Base-by-base conservation (phyloP, 441 rosid genomes). In the Populus tomentosa region DNA sequence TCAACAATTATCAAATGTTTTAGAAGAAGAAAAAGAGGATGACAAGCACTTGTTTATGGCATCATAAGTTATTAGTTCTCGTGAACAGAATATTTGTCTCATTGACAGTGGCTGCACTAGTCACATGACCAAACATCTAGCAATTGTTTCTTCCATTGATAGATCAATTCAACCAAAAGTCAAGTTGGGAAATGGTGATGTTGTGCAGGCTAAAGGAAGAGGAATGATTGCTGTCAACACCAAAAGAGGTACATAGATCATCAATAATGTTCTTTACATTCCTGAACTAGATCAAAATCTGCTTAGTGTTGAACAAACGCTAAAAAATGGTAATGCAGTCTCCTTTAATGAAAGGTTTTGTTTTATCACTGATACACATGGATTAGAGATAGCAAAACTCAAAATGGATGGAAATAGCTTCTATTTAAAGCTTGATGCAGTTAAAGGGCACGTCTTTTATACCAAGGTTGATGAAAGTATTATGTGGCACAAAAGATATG, bases 31-130 rank as follows among this genome's bases (percentile, higher is more conserved):
- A 1, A 33, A 6, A 1, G 36, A 33, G 6, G 36, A 33, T 33
- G 36, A 33, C 1, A 7, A 33, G 8, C 36, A 33, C 8, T 1
- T 33, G 36, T 6, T 6, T 0, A 33, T 33, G 36, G 8, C 1
- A 6, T 5, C 1, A 0, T 0, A 7, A 5, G 36, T 0, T 33
- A 1, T 5, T 1, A 0, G 7, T 1, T 0, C 1, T 33, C 8
- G 0, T 26, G 1, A 0, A 0, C 3, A 9, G 6, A 7, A n/a
- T 16, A 42, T 6, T 0, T 36, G 35, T 23, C 16, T 73, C 0
- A 18, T 73, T 35, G 21, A 73, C 7, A 62, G 11, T 36, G 69
- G 38, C 0, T 63, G 36, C 35, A 35, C 61, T 1, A 35, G 7
- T 8, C 61, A 73, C 8, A 33, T 33, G 36, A 6, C 36, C 8